Percentiles rank a stretch among this genome's conserved stretches.
phyloP scores from a whole-genome alignment of 495 filamentous ascomycete species.

The Penicillium canariense region DNA sequence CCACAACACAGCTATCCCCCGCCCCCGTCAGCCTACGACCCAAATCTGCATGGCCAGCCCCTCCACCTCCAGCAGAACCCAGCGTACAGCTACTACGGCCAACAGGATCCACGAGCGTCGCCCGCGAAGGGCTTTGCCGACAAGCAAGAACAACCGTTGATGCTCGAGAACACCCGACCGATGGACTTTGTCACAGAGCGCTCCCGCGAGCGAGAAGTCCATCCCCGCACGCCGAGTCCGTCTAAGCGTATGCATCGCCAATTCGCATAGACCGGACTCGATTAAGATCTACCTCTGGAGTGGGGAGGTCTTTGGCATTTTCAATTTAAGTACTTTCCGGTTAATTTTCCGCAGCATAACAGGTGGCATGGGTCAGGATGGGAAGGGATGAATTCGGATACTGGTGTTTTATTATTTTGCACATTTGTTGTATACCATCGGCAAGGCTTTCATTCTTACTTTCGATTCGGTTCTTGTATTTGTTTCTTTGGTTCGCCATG shows the following conservation, averaged over 20 bases:
- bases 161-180: slow-evolving; percentile 34
- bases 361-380: neutral
- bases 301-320: too few species aligned
- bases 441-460: neutral
- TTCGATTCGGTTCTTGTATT: slow-evolving; percentile 10
- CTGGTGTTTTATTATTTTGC: slow-evolving; percentile 6
- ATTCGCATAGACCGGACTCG: slow-evolving; percentile 26
- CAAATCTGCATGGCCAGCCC: slow-evolving; percentile 21
- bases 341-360: neutral
- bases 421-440: slow-evolving; percentile 3
- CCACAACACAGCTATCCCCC: slow-evolving; percentile 22
- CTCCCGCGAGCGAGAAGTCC: slow-evolving; percentile 34
- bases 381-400: neutral
- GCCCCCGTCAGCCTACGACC: slow-evolving; percentile 19
- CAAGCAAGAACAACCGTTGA: slow-evolving; percentile 32
- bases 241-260: slow-evolving; percentile 31
- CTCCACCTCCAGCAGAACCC: slow-evolving; percentile 27
- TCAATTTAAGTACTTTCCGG: neutral
- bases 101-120: slow-evolving; percentile 19
- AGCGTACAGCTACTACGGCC: slow-evolving; percentile 28
- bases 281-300: too few species aligned
- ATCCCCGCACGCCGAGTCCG: slow-evolving; percentile 41
- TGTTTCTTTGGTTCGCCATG: neutral
- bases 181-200: slow-evolving; percentile 37
- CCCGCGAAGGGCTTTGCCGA: slow-evolving; percentile 14